Evolutionary conservation across 768 basidiomycete species (phyloP), one percentile per base, ranked within the genome.

Genomic region (Lactarius vividus): DNA sequence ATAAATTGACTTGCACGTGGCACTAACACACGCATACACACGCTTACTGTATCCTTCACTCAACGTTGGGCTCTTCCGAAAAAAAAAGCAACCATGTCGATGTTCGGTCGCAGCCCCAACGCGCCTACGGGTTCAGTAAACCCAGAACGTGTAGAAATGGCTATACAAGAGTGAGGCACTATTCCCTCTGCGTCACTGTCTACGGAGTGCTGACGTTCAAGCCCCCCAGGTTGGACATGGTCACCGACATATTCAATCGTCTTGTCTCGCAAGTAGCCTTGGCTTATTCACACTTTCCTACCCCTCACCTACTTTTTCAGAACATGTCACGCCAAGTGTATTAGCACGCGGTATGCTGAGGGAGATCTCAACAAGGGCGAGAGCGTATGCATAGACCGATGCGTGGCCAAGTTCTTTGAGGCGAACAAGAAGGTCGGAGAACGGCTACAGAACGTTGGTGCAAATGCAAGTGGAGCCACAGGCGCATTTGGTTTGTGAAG

Each of bases 401-500:
- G 96, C 75, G 96, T 96, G 20, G 87, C 92, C 68, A 98, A 98
- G 78, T 98, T 94, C 82, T 93, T 91, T 77, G 91, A 93, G 70
- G 94, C 95, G 68, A 96, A 98, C 84, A 95, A 96, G 80, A 94
- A 94, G 79, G 93, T 99, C 59, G 95, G 96, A 61, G 95, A 98
- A 79, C 90, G 94, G 77, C 82, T 99, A 78, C 93, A 96, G 77
- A 83, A 81, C 52, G 86, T 84, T 59, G 81, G 81, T 13, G 80
- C 78, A 42, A 76, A 73, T 65, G 81, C 79, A 46, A 77, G 76
- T 46, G 79, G 75, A 16, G 80, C 78, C 20, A 72, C 72, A 39
- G 73, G 80, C 79, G 66, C 71, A 70, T 44, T 78, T 76, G 65
- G 71, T 77, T 69, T 81, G 28, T 70, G 59, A 59, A n/a, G 54